A percentile compares a stretch with the other conserved stretches of the same genome.
phyloP scores from a whole-genome alignment of 208 protist species.

The Crithidia expoeki region DNA sequence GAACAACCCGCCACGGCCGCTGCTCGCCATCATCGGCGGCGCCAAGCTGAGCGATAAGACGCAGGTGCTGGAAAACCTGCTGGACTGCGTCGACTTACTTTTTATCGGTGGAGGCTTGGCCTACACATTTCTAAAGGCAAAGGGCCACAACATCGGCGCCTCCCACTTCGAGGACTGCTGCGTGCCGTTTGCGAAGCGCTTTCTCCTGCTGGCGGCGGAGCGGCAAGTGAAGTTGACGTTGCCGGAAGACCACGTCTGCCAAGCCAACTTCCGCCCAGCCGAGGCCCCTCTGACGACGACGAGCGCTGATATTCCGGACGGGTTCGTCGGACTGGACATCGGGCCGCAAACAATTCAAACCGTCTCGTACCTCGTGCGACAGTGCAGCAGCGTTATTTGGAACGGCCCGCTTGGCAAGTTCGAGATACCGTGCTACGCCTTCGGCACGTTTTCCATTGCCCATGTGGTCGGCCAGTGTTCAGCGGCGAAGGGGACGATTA shows the following conservation, averaged over 20 bases:
- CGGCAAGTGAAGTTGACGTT: conserved; percentile 96
- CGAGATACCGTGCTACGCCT: conserved; percentile 95
- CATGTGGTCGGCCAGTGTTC: conserved; percentile 71
- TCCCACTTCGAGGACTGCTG: conserved; percentile 94
- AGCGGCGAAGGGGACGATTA: conserved; percentile 52
- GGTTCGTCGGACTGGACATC: conserved; percentile 95
- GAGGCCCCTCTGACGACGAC: conserved; percentile 65
- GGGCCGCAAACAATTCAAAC: conserved; percentile 89
- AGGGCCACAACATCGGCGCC: conserved; percentile 89
- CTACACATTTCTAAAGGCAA: conserved; percentile 96
- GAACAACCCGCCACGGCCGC: conserved; percentile 76
- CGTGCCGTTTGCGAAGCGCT: conserved; percentile 63
- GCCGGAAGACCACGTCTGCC: conserved; percentile 96
- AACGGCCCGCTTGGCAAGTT: conserved; percentile 98
- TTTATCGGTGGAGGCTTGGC: conserved; percentile 99
- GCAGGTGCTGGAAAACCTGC: conserved; percentile 98
- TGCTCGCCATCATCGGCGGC: conserved; percentile 97
- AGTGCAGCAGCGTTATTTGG: conserved; percentile 95
- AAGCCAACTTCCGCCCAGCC: conserved; percentile 83
- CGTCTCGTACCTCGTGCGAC: conserved; percentile 77
- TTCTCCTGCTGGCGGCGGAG: conserved; percentile 95
- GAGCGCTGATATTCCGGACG: conserved; percentile 71
- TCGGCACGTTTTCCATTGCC: conserved; percentile 89
- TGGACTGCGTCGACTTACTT: conserved; percentile 97
- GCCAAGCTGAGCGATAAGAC: conserved; percentile 99